Conservation (phyloP, 2,329 filamentous ascomycete genomes). For the Fulvia fulva region DNA sequence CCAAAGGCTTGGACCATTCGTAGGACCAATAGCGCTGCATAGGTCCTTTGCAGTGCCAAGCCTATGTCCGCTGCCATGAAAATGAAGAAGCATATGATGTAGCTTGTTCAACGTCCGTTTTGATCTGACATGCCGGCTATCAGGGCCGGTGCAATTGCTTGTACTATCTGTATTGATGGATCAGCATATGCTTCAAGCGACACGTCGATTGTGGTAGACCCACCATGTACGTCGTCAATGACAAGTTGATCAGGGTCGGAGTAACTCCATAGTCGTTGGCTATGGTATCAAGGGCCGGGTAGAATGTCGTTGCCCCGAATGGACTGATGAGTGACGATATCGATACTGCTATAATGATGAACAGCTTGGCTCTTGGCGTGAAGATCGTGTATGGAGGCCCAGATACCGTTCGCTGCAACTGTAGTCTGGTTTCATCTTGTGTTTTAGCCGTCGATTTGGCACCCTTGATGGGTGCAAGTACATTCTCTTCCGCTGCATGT, state of each 20-base stretch:
- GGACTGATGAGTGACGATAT: conserved; percentile 29
- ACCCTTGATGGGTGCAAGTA: not conserved
- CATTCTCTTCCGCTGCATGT: not conserved
- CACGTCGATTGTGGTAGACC: not conserved
- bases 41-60: conserved; percentile 25
- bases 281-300: conserved; percentile 50
- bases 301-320: conserved; percentile 46
- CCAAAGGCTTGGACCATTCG: conserved; percentile 42
- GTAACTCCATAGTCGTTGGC: conserved; percentile 47
- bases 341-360: conserved; percentile 28
- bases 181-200: not conserved
- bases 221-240: conserved; percentile 57
- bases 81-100: conserved; percentile 29
- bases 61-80: conserved; percentile 28
- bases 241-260: conserved; percentile 44
- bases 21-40: conserved; percentile 26
- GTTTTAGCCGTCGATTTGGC: not conserved
- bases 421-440: not conserved
- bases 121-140: conserved; percentile 29
- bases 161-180: conserved; percentile 40
- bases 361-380: conserved; percentile 23
- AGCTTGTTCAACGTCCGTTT: conserved; percentile 25
- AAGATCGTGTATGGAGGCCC: conserved; percentile 29
- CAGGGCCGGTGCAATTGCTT: conserved; percentile 42
- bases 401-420: conserved; percentile 11